phyloP scores from a whole-genome alignment of 768 basidiomycete species.

The Tulasnella sp. region DNA sequence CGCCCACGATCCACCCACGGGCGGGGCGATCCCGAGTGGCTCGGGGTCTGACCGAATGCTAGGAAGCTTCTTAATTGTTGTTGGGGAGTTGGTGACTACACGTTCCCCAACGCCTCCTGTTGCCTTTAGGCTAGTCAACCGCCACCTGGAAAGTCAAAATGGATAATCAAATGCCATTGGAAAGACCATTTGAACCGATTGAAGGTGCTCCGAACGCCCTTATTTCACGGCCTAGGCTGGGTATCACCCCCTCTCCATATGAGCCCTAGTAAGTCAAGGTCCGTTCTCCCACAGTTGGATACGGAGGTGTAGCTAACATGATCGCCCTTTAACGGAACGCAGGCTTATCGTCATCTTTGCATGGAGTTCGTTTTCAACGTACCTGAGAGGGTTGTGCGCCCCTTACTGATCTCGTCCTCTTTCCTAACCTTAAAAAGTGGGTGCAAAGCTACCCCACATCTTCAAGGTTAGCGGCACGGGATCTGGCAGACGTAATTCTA shows the following conservation, averaged over 20 bases:
- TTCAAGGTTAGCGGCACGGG: constrained; percentile 11
- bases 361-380: constrained; percentile 15
- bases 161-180: neutral
- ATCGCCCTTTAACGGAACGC: neutral
- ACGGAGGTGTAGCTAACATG: neutral
- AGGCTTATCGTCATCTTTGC: constrained; percentile 26
- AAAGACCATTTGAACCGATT: neutral
- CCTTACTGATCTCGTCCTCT: neutral
- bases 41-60: neutral
- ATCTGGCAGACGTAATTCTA: neutral
- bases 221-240: neutral
- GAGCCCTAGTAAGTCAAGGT: neutral
- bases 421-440: constrained; percentile 24
- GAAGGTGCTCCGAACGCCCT: neutral
- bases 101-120: neutral
- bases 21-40: neutral
- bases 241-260: neutral
- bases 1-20: constrained; percentile 4
- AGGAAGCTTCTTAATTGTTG: neutral
- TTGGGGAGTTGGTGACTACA: neutral
- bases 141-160: neutral
- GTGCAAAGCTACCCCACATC: constrained; percentile 17
- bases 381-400: neutral
- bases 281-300: neutral
- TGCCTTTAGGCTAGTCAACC: neutral